Conservation (phyloP, 331 rosid species). For the Cydonia oblonga region DNA sequence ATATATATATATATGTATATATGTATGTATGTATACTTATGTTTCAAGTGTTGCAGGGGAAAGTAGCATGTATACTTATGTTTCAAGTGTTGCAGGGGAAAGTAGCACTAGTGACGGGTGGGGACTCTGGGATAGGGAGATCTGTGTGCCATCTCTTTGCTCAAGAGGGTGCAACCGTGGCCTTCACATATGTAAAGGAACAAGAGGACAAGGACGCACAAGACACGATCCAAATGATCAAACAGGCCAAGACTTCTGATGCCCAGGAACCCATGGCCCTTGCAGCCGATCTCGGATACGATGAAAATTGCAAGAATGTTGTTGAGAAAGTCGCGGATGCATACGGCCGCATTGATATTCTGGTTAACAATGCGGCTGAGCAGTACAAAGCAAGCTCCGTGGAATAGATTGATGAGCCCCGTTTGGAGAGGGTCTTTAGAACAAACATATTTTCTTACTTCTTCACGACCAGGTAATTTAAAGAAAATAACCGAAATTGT, state of each 20-base stretch:
- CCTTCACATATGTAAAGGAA: slow-evolving; percentile 58
- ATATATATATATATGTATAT: neutral
- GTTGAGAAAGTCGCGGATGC: slow-evolving; percentile 47
- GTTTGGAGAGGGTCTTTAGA: slow-evolving; percentile 53
- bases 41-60: too few relatives aligned
- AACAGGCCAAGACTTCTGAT: slow-evolving; percentile 32
- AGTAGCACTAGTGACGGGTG: slow-evolving; percentile 63
- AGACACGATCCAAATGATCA: slow-evolving; percentile 42
- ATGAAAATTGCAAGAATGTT: slow-evolving; percentile 49
- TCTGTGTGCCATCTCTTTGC: slow-evolving; percentile 58
- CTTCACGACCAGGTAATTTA: slow-evolving; percentile 41
- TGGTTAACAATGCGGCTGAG: slow-evolving; percentile 75
- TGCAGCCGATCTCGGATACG: slow-evolving; percentile 63
- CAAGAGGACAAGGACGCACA: slow-evolving; percentile 62
- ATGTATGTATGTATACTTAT: too few relatives aligned
- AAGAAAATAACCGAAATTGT: neutral
- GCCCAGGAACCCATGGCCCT: slow-evolving; percentile 60
- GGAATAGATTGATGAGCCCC: slow-evolving; percentile 62
- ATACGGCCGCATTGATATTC: slow-evolving; percentile 47
- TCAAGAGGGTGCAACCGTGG: slow-evolving; percentile 68
- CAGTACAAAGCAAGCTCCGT: slow-evolving; percentile 39
- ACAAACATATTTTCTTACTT: slow-evolving; percentile 67
- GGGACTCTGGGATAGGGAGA: slow-evolving; percentile 74
- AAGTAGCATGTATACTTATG: too few relatives aligned
- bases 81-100: slow-evolving; percentile 37